Base-by-base conservation (phyloP, 805 yeast species). In the Lachancea lanzarotensis region DNA sequence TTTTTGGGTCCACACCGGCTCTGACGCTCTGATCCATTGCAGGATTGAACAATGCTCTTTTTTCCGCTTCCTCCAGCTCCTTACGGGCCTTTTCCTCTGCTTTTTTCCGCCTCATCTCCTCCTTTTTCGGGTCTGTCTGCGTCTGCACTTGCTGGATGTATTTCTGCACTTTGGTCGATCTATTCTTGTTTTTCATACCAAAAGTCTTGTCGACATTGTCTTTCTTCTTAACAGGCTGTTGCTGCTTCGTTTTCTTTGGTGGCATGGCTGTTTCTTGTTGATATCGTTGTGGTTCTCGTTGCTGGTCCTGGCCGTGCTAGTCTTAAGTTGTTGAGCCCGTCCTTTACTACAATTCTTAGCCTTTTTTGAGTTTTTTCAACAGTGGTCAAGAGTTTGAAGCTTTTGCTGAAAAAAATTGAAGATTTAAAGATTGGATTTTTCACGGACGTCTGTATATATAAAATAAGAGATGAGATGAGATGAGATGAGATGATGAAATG, bases 1-100 rank as follows among this genome's bases (percentile, higher is more conserved):
- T 79, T 69, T 93, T 91, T 44, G 98, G 98, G 68, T 93, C 98
- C 48, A 89, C 97, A 43, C 98, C 98, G 59, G 91, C 89, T 35
- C 96, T 95, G 27, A 91, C 86, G 16, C 26, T 16, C 64, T 87
- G 97, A 44, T 78, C 83, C 41, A 87, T 72, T 3, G 79, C 72
- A 0, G 79, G 69, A 27, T 81, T 83, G 55, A 88, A 76, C 37
- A 91, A 67, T 15, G 84, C 82, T 12, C 87, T 82, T 4, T 95
- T 95, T 59, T 91, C 97, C 38, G 77, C 78, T 62, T 84, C 86
- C 35, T 96, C 97, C 36, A 77, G 82, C 52, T 91, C 98, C 1
- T 89, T 84, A 11, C 95, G 93, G 63, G 84, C 87, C 75, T 85
- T 90, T 66, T 85, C 95, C 39, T 82, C 88, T 8, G 79, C 76